Conservation (phyloP, 805 yeast species). For the Priceomyces medius region DNA sequence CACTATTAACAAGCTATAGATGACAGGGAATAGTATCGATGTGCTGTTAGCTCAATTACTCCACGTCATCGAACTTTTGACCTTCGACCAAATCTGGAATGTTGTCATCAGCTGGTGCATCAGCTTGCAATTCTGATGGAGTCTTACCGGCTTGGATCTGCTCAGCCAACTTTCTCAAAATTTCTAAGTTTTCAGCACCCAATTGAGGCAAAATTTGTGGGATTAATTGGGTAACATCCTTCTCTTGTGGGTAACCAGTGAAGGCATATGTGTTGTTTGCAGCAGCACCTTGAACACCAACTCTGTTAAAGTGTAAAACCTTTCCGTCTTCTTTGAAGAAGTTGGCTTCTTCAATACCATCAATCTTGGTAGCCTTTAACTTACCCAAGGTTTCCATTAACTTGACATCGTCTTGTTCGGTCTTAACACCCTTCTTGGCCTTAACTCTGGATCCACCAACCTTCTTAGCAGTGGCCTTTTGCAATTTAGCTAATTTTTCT, state of each 20-base stretch:
- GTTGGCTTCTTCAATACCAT: slow-evolving; percentile 94
- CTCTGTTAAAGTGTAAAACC: slow-evolving; percentile 93
- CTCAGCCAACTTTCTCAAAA: slow-evolving; percentile 86
- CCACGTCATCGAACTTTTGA: slow-evolving; percentile 74
- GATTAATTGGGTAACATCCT: slow-evolving; percentile 85
- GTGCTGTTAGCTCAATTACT: slow-evolving; percentile 21
- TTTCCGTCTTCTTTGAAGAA: slow-evolving; percentile 96
- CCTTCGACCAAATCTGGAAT: slow-evolving; percentile 84
- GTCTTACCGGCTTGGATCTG: slow-evolving; percentile 69
- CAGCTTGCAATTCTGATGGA: slow-evolving; percentile 46
- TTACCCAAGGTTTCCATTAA: slow-evolving; percentile 85
- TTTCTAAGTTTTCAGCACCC: slow-evolving; percentile 92
- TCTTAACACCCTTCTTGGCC: slow-evolving; percentile 71
- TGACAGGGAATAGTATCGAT: slow-evolving; percentile 2
- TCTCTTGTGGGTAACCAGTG: slow-evolving; percentile 93
- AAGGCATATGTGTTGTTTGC: slow-evolving; percentile 89
- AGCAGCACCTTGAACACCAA: slow-evolving; percentile 92
- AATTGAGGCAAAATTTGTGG: slow-evolving; percentile 94
- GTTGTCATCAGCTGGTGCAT: slow-evolving; percentile 55
- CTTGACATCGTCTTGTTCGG: slow-evolving; percentile 87
- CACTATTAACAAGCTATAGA: slow-evolving; percentile 2
- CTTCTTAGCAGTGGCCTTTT: slow-evolving; percentile 75
- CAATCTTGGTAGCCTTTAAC: slow-evolving; percentile 84
- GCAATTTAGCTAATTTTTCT: slow-evolving; percentile 90
- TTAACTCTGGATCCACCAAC: slow-evolving; percentile 88